Base-by-base conservation (phyloP, 495 filamentous ascomycete species). In the Neurospora sp. region DNA sequence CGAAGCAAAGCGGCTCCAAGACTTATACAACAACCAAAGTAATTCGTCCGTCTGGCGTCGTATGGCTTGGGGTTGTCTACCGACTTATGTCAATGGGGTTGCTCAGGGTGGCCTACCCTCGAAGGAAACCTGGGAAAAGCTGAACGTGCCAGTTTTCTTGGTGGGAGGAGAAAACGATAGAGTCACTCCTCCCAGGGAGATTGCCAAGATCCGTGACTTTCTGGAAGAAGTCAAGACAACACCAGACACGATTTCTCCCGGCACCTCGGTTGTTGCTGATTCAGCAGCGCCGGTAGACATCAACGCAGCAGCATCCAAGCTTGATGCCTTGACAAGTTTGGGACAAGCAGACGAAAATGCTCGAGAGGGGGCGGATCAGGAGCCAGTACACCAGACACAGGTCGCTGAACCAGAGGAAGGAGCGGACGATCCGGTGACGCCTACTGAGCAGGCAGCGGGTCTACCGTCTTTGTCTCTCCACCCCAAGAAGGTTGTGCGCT, bases 21-120 rank as follows among this genome's bases (percentile, higher is more conserved):
- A 92, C 37, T 88, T 89, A 31, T 98, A 91, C 84, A 98, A 98
- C 81, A 86, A 86, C 71, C 93, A 97, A 78, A 95, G 92, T 74
- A 86, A 84, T 75, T 93, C 93, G 0, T 85, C 91, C 0, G 93
- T 96, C 0, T 97, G 92, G 89, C 88, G 91, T 73, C 87, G 94
- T 44, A 95, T 97, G 92, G 92, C 90, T 5, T 92, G 86, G 82
- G 94, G 93, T 3, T 82, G 84, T 62, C 80, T 93, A 23, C 89
- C 91, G 16, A 83, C 80, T 16, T 89, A 89, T 74, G 73, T 83
- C 12, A 77, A 85, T 23, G 86, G 83, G 27, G 76, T 83, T 16
- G 78, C 88, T 5, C 77, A 83, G n/a, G 90, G 89, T 8, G 92
- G 92, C 3, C 78, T 96, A 12, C 91, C 93, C 48, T 89, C 90